Percentiles rank a stretch among this genome's conserved stretches.
Conservation (phyloP, 805 yeast genomes). For the Candida ficus region DNA sequence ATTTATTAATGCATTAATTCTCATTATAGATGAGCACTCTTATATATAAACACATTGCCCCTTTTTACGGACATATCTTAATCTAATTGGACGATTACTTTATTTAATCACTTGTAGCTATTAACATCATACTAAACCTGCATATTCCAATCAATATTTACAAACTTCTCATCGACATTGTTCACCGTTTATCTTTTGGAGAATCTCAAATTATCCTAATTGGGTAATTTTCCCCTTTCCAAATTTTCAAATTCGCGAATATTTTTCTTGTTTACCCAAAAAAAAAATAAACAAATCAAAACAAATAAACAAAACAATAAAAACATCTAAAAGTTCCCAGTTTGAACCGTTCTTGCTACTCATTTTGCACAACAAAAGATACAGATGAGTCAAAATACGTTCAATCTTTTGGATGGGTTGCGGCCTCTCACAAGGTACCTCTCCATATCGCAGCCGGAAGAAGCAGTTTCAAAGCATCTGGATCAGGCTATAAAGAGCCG, state of each 20-base stretch:
- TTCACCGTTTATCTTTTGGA: too few species aligned
- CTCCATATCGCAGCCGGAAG: conserved; percentile 8
- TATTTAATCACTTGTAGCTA: too few species aligned
- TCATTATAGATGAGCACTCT: too few species aligned
- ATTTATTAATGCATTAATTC: neutral
- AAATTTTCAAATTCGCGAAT: neutral
- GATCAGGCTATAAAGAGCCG: conserved; percentile 5
- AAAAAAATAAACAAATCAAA: conserved; percentile 1
- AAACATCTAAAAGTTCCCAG: neutral
- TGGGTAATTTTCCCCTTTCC: neutral
- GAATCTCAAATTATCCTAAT: neutral
- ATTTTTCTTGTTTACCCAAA: neutral
- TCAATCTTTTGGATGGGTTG: conserved; percentile 19
- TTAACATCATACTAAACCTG: too few species aligned
- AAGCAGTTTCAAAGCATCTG: neutral
- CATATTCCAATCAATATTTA: too few species aligned
- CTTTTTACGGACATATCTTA: too few species aligned
- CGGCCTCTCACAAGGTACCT: conserved; percentile 22
- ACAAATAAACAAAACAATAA: neutral
- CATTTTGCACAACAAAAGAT: neutral
- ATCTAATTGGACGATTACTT: too few species aligned
- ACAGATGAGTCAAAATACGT: conserved; percentile 7
- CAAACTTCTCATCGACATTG: too few species aligned
- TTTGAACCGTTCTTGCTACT: too few species aligned
- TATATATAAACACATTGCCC: too few species aligned